Percentiles rank a stretch among this genome's conserved stretches.
These are phyloP conservation scores for Beta lomatogona DNA, from an alignment of 179 eudicot species.

Conservation along the genomic window DNA sequence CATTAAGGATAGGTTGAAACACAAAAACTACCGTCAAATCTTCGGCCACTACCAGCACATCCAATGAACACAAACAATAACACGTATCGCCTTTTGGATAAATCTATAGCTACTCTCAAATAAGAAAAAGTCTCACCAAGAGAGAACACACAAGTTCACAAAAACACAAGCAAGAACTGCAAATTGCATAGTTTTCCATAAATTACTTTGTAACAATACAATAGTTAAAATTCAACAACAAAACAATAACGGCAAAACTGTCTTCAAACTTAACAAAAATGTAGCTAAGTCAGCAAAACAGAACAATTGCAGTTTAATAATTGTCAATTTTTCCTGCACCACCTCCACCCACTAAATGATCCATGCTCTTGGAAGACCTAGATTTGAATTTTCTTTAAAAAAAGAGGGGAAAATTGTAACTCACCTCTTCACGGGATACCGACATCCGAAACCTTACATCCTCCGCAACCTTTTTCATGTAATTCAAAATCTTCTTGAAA, in stretches of 20 bases:
- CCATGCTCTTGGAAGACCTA: not conserved
- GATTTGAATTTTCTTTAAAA: not conserved
- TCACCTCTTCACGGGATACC: slow-evolving; percentile 96
- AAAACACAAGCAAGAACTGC: too few species aligned
- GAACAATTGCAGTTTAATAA: too few species aligned
- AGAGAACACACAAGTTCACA: too few species aligned
- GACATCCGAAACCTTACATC: slow-evolving; percentile 83
- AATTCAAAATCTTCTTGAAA: slow-evolving; percentile 92
- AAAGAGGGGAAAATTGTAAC: not conserved
- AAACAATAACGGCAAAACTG: too few species aligned
- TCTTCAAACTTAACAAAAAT: too few species aligned
- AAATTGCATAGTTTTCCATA: too few species aligned
- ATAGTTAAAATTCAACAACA: too few species aligned
- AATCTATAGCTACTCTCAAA: not conserved
- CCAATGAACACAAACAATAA: not conserved
- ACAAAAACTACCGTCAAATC: not conserved
- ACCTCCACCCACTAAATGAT: not conserved
- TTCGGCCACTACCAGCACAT: not conserved
- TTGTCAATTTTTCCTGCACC: not conserved
- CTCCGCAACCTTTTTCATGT: slow-evolving; percentile 81
- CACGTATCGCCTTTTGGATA: not conserved
- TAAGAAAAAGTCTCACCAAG: not conserved
- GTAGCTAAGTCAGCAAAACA: too few species aligned
- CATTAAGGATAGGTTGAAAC: not conserved
- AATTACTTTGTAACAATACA: too few species aligned